phyloP scores from a whole-genome alignment of 1,139 yeast species.

The Zygosaccharomyces pseudobailii region DNA sequence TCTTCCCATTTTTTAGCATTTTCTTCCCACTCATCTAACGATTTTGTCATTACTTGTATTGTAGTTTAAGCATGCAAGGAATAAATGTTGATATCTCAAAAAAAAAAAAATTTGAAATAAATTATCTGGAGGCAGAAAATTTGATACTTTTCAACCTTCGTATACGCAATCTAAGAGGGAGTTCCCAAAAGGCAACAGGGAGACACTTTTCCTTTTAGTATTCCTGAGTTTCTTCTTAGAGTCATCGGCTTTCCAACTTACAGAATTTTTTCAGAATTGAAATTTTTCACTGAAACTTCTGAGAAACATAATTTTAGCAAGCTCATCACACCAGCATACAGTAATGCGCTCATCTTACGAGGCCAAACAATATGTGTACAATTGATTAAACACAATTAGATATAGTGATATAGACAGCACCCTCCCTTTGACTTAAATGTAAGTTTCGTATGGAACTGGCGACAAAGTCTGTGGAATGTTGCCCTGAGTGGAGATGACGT shows the following conservation, averaged over 20 bases:
- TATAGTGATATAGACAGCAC: constrained; percentile 20
- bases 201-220: no score
- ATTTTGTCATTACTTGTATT: constrained; percentile 24
- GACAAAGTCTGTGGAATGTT: constrained; percentile 95
- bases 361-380: constrained; percentile 19
- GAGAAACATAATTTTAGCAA: neutral
- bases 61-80: neutral
- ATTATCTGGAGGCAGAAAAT: no score
- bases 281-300: neutral
- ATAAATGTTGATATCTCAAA: neutral
- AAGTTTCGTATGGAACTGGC: constrained; percentile 99
- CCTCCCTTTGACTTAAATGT: constrained; percentile 59
- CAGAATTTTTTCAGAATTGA: constrained; percentile 5
- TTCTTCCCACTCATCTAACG: constrained; percentile 38
- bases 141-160: no score
- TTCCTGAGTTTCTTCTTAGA: neutral
- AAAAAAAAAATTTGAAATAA: neutral
- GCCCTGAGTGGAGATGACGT: constrained; percentile 70
- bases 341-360: neutral
- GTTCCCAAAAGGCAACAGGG: no score
- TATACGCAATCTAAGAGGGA: no score
- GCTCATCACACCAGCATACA: neutral
- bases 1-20: constrained; percentile 13
- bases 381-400: constrained; percentile 23
- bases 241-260: neutral